These are phyloP conservation scores for Monosporozyma aquatica DNA, from an alignment of 805 yeast species.

Conservation along the genomic window DNA sequence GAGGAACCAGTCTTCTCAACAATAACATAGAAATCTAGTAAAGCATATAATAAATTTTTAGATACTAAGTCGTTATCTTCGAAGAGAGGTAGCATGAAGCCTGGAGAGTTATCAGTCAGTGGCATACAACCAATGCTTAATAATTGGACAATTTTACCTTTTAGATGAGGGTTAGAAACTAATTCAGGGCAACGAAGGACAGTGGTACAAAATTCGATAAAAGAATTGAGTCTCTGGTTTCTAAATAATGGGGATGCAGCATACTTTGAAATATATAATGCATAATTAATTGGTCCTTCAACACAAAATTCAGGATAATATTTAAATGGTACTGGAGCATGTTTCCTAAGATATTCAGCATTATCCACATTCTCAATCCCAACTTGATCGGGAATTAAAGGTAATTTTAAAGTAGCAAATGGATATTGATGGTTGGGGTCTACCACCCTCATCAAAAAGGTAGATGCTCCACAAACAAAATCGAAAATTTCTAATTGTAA, in stretches of 20 bases:
- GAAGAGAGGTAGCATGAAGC: constrained; percentile 62
- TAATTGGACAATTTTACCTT: constrained; percentile 73
- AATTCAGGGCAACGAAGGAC: constrained; percentile 77
- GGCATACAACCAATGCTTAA: constrained; percentile 67
- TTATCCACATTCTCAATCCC: constrained; percentile 65
- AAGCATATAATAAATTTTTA: constrained; percentile 65
- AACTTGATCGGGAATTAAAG: constrained; percentile 49
- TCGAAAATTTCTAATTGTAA: constrained; percentile 65
- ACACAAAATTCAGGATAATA: constrained; percentile 78
- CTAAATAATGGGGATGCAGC: constrained; percentile 47
- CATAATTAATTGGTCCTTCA: constrained; percentile 71
- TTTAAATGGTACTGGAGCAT: constrained; percentile 69
- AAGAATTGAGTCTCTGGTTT: constrained; percentile 43
- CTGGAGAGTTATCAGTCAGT: constrained; percentile 48
- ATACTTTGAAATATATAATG: constrained; percentile 51
- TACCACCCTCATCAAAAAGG: constrained; percentile 59
- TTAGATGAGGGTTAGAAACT: constrained; percentile 87
- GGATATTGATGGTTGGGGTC: constrained; percentile 70
- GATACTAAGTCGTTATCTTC: constrained; percentile 53
- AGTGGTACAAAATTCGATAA: constrained; percentile 64
- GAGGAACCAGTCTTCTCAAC: constrained; percentile 95
- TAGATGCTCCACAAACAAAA: constrained; percentile 64
- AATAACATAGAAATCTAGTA: constrained; percentile 85
- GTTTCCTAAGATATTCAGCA: constrained; percentile 54
- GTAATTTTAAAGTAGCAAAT: constrained; percentile 39